Percentiles rank a stretch among this genome's conserved stretches.
These are phyloP conservation scores for Magnolia sinica DNA, from an alignment of 164 flowering plant species.

Conservation along the genomic window DNA sequence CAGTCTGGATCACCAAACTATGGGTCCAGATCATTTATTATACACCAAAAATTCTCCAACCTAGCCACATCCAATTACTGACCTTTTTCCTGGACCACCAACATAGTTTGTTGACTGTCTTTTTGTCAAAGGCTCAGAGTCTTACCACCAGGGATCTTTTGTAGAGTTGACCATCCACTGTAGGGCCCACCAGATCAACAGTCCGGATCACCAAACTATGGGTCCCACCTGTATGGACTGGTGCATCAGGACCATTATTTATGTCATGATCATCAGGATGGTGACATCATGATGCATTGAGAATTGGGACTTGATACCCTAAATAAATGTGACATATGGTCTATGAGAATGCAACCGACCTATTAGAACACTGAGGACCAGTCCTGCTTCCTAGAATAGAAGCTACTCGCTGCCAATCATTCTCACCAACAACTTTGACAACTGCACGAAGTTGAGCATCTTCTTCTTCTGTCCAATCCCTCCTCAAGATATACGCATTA, in stretches of 20 bases:
- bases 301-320: not conserved
- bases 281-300: not conserved
- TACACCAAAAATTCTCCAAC: not conserved
- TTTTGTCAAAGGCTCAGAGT: no score
- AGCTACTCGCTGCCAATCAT: slow-evolving; percentile 86
- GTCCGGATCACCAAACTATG: no score
- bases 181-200: no score
- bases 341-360: slow-evolving; percentile 45
- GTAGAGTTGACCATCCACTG: no score
- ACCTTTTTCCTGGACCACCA: not conserved
- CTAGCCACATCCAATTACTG: not conserved
- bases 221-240: no score
- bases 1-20: no score
- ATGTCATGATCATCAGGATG: not conserved
- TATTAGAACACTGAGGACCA: slow-evolving; percentile 89
- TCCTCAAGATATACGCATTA: slow-evolving; percentile 63
- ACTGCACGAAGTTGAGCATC: slow-evolving; percentile 76
- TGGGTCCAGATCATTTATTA: not conserved
- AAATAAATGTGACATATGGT: not conserved
- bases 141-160: no score
- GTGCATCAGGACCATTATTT: no score
- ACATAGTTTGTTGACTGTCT: no score
- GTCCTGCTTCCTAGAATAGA: slow-evolving; percentile 64
- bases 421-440: slow-evolving; percentile 69
- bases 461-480: slow-evolving; percentile 84